Conservation (phyloP, 805 yeast species). For the Priceomyces fermenticarens region DNA sequence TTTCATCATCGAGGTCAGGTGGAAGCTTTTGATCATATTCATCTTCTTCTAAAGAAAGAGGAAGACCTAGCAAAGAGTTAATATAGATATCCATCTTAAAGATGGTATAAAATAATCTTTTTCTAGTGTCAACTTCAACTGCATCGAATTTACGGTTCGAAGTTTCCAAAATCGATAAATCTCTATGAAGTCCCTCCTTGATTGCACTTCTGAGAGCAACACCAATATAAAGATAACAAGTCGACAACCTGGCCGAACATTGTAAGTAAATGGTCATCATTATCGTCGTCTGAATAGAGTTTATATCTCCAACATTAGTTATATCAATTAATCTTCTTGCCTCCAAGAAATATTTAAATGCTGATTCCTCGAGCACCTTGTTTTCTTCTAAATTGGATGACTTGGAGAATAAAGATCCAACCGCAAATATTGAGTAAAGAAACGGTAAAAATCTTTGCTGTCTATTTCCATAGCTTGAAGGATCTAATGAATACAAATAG, state of each 20-base stretch:
- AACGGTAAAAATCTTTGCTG: slow-evolving; percentile 76
- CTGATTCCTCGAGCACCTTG: slow-evolving; percentile 63
- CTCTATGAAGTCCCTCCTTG: slow-evolving; percentile 79
- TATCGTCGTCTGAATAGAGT: slow-evolving; percentile 80
- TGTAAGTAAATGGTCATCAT: slow-evolving; percentile 84
- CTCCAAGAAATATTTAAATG: slow-evolving; percentile 74
- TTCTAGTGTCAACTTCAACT: slow-evolving; percentile 77
- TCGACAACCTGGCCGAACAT: slow-evolving; percentile 81
- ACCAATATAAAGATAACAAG: slow-evolving; percentile 88
- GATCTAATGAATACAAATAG: slow-evolving; percentile 72
- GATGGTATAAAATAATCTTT: slow-evolving; percentile 84
- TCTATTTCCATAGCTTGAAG: slow-evolving; percentile 64
- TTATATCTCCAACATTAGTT: slow-evolving; percentile 78
- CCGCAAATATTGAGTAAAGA: slow-evolving; percentile 83
- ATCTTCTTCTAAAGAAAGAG: slow-evolving; percentile 69
- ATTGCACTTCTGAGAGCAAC: slow-evolving; percentile 80
- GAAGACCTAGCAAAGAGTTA: slow-evolving; percentile 82
- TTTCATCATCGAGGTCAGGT: slow-evolving; percentile 80
- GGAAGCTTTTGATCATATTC: slow-evolving; percentile 90
- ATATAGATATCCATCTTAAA: slow-evolving; percentile 89
- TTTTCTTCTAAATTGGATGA: slow-evolving; percentile 16
- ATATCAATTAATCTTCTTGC: slow-evolving; percentile 79
- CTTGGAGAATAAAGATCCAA: slow-evolving; percentile 76
- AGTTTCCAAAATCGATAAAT: slow-evolving; percentile 45
- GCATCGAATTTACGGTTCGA: slow-evolving; percentile 61